phyloP scores from a whole-genome alignment of 1,139 yeast species.

The Suhomyces taliae region DNA sequence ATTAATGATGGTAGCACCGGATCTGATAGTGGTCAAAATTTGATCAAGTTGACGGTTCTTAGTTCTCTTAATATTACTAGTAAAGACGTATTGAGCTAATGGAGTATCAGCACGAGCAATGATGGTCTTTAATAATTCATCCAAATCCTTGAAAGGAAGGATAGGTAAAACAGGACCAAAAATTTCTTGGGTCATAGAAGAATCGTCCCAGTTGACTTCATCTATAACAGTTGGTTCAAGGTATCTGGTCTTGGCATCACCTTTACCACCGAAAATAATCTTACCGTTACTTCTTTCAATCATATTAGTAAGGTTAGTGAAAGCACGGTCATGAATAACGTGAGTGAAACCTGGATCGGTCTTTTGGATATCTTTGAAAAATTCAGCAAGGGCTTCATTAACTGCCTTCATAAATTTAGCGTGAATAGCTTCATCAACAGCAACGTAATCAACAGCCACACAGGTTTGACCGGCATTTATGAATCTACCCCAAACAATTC shows the following conservation, averaged over 20 bases:
- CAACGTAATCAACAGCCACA: conserved; percentile 80
- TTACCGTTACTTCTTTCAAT: conserved; percentile 58
- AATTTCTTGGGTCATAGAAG: conserved; percentile 72
- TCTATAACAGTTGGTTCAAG: conserved; percentile 76
- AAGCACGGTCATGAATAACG: conserved; percentile 63
- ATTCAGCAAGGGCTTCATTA: conserved; percentile 40
- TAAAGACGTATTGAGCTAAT: conserved; percentile 75
- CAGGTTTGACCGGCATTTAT: conserved; percentile 90
- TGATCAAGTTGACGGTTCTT: conserved; percentile 50
- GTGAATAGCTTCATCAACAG: conserved; percentile 56
- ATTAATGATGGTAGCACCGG: conserved; percentile 74
- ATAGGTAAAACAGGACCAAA: conserved; percentile 89
- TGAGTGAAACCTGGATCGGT: conserved; percentile 52
- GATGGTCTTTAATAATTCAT: conserved; percentile 49
- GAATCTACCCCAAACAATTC: conserved; percentile 78
- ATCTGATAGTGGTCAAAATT: conserved; percentile 57
- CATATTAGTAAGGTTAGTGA: conserved; percentile 44
- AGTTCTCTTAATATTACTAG: conserved; percentile 40
- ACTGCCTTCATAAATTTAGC: conserved; percentile 48
- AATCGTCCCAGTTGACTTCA: conserved; percentile 62
- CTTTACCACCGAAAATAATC: conserved; percentile 57
- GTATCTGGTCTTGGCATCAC: conserved; percentile 45
- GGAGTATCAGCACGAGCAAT: conserved; percentile 73
- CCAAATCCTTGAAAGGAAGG: conserved; percentile 52
- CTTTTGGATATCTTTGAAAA: conserved; percentile 42